phyloP scores from a whole-genome alignment of 768 basidiomycete genomes.

The Ramaria rubella region DNA sequence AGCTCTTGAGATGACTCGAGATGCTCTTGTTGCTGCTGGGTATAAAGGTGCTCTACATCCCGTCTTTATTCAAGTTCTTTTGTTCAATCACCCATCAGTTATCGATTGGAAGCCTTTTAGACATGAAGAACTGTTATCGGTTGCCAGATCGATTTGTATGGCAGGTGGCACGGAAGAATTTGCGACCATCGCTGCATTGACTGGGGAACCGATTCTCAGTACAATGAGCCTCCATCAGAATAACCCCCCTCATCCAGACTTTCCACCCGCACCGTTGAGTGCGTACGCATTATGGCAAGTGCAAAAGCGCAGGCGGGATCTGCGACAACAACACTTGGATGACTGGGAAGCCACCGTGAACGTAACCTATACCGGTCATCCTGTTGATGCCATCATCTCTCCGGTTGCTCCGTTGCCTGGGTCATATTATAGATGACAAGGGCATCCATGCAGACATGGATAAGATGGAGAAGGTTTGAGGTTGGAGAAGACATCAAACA shows the following conservation, averaged over 20 bases:
- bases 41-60: too few relatives aligned
- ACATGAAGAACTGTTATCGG: constrained; percentile 2
- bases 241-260: constrained; percentile 19
- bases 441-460: too few relatives aligned
- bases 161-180: constrained; percentile 47
- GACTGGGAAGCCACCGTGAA: constrained; percentile 51
- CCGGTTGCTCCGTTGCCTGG: constrained; percentile 55
- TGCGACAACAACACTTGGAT: constrained; percentile 53
- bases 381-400: constrained; percentile 68
- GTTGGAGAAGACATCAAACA: too few relatives aligned
- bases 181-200: constrained; percentile 26
- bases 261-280: constrained; percentile 28
- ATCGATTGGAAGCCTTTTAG: constrained; percentile 58
- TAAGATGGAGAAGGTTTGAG: too few relatives aligned
- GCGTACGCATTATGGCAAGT: constrained; percentile 66
- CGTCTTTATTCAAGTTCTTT: neutral
- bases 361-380: constrained; percentile 58
- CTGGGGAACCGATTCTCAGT: constrained; percentile 50
- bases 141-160: constrained; percentile 37
- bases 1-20: constrained; percentile 49
- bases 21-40: constrained; percentile 52
- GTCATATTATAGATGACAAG: too few relatives aligned
- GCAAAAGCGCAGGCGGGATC: constrained; percentile 42
- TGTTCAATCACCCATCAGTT: constrained; percentile 33
- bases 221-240: constrained; percentile 37